Evolutionary conservation across 495 filamentous ascomycete species (phyloP), one percentile per base, ranked within the genome.

Genomic region (Entonaema liquescens): DNA sequence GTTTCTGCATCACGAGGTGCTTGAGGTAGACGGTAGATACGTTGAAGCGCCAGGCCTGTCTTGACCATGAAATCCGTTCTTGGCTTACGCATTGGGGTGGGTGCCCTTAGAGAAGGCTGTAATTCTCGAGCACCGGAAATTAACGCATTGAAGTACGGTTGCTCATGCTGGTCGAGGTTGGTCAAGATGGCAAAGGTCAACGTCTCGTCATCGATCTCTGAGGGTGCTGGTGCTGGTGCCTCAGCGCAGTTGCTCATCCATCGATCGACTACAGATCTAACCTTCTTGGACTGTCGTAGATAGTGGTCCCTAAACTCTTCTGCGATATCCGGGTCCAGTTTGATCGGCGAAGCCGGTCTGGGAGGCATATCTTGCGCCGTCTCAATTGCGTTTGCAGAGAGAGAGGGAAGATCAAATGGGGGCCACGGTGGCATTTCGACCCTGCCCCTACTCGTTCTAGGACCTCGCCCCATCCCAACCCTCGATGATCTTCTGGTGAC

Each of bases 381-480:
- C 50, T 86, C 85, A 65, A 73, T 83, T 21, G 79, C 81, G 73
- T 82, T 82, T 38, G 88, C 84, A 9, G 88, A 88, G 0, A 93
- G 80, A 17, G 87, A 87, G 19, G 86, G 86, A 70, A 96, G 86
- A 65, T 89, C 87, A 71, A 97, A 96, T 0, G 93, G 91, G 21
- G 94, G 94, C 94, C 94, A 97, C 44, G 81, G 80, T 2, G 95
- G 95, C 47, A 98, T 83, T 54, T 95, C 91, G 28, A 91, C 85
- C 61, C 94, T 88, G 7, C 94, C 94, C 93, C 94, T 5, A 97
- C 93, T 68, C 93, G 88, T 79, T 99, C 95, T 25, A 99, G 83
- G 6, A 98, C 92, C 70, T 98, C 96, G 1, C 95, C 94, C 96
- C 96, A 99, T 70, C 93, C 94, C n/a, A 98, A 83, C 1, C 94